Evolutionary conservation across 2,329 filamentous ascomycete genomes (phyloP).

Genomic region (Simplicillium aogashimaense): DNA sequence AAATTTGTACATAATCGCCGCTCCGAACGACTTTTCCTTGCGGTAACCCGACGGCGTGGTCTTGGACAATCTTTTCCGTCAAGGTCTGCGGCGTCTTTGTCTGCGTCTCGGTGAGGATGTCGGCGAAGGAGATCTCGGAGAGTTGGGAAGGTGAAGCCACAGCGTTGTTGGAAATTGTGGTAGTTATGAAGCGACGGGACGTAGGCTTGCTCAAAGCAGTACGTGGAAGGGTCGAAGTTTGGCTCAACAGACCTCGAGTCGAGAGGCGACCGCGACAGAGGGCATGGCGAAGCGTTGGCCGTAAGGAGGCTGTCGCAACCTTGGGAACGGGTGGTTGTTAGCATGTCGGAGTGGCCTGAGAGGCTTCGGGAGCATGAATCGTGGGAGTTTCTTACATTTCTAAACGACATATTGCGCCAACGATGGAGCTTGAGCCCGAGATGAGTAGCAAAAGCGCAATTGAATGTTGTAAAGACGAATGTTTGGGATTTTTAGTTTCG

Average conservation of each 20-base stretch:
- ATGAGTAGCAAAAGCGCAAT: no score
- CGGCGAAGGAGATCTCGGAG: not conserved
- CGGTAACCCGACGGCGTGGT: slow-evolving; percentile 65
- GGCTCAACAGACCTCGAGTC: not conserved
- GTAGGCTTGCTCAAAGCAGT: no score
- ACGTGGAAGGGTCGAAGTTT: no score
- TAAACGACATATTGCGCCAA: no score
- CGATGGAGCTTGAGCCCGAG: no score
- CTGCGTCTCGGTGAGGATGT: slow-evolving; percentile 1
- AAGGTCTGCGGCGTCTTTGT: slow-evolving; percentile 56
- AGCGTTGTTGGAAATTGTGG: no score
- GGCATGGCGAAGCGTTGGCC: not conserved
- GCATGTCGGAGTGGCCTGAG: no score
- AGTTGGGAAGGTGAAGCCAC: no score
- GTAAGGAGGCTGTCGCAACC: not conserved
- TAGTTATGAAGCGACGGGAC: no score
- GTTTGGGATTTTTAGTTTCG: no score
- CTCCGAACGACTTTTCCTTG: slow-evolving; percentile 64
- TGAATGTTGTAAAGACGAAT: no score
- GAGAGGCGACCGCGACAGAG: not conserved
- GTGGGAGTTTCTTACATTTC: slow-evolving; percentile 2
- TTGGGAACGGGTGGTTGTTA: not conserved
- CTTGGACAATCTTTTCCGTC: slow-evolving; percentile 87
- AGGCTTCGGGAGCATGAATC: not conserved
- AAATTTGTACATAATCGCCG: slow-evolving; percentile 76